A percentile compares a stretch with the other conserved stretches of the same genome.
These are phyloP conservation scores for Fraxinus paxiana DNA, from an alignment of 305 asterid species.

Conservation along the genomic window DNA sequence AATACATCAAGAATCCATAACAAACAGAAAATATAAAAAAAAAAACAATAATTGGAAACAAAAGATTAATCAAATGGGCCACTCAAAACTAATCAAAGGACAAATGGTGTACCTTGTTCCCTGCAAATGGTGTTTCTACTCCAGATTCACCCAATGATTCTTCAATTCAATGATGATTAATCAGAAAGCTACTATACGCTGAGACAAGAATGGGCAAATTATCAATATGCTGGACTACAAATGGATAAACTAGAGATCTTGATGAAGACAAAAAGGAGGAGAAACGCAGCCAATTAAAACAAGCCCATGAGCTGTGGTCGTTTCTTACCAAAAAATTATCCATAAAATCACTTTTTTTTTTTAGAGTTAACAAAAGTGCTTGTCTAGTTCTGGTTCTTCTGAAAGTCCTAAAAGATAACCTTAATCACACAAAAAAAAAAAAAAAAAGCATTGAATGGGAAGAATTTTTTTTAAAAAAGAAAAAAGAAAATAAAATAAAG, in stretches of 20 bases:
- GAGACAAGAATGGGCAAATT: slow-evolving; percentile 34
- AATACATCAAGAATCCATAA: slow-evolving; percentile 20
- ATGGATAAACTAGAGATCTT: slow-evolving; percentile 32
- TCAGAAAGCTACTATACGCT: slow-evolving; percentile 31
- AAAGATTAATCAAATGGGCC: slow-evolving; percentile 20
- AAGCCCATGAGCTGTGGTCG: slow-evolving; percentile 49
- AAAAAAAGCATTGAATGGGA: slow-evolving; percentile 6
- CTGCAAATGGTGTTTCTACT: slow-evolving; percentile 33
- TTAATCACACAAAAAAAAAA: slow-evolving; percentile 39
- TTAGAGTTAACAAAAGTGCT: slow-evolving; percentile 21
- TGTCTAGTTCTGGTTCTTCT: slow-evolving; percentile 35
- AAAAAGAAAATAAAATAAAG: not conserved
- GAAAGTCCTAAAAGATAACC: slow-evolving; percentile 38
- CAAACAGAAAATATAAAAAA: not conserved
- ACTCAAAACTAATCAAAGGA: slow-evolving; percentile 18
- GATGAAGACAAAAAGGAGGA: slow-evolving; percentile 34
- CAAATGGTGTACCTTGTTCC: slow-evolving; percentile 39
- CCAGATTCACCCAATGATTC: slow-evolving; percentile 52
- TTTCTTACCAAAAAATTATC: slow-evolving; percentile 23
- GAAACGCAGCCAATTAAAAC: slow-evolving; percentile 30
- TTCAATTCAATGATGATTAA: slow-evolving; percentile 18
- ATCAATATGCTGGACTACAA: slow-evolving; percentile 34
- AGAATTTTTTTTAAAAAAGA: not conserved
- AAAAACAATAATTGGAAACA: slow-evolving; percentile 2
- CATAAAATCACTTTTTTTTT: slow-evolving; percentile 20